These are phyloP conservation scores for Tolypocladium amazonense DNA, from an alignment of 2,329 filamentous ascomycete species.

Conservation along the genomic window DNA sequence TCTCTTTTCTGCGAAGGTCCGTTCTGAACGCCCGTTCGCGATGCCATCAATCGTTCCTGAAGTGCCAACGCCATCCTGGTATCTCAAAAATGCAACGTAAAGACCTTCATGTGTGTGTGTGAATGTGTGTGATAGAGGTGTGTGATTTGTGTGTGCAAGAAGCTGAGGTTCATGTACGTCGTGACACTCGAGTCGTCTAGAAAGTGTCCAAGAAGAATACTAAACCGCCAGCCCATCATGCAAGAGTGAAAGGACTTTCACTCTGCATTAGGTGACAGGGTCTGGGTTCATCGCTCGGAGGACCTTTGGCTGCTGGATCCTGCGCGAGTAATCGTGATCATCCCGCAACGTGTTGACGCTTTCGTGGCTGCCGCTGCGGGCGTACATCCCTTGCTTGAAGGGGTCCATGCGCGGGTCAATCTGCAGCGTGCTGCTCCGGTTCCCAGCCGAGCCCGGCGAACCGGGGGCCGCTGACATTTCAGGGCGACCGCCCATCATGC, in stretches of 20 bases:
- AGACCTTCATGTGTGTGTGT: conserved; percentile 7
- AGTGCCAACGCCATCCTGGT: conserved; percentile 26
- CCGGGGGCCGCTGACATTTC: conserved; percentile 28
- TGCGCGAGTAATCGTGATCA: conserved; percentile 54
- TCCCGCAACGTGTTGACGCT: conserved; percentile 54
- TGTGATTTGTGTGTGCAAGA: background rate
- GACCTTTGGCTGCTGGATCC: conserved; percentile 44
- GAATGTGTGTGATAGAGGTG: background rate
- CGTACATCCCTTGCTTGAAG: conserved; percentile 45
- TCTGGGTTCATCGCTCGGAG: conserved; percentile 55
- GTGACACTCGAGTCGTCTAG: conserved; percentile 15
- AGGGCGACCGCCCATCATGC: conserved; percentile 31
- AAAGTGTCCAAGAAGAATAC: conserved; percentile 10
- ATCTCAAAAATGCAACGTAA: conserved; percentile 24
- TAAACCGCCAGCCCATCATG: background rate
- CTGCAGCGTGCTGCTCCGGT: conserved; percentile 42
- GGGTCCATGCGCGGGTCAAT: conserved; percentile 56
- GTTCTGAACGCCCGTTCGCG: background rate
- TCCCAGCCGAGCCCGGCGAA: conserved; percentile 27
- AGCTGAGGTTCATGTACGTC: conserved; percentile 21
- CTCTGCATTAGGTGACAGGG: conserved; percentile 18
- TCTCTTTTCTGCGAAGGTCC: background rate
- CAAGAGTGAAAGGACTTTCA: background rate
- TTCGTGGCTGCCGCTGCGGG: conserved; percentile 48
- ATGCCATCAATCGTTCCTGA: conserved; percentile 1